Evolutionary conservation across 495 filamentous ascomycete species (phyloP).

Genomic region (Aspergillus olivimuriae): DNA sequence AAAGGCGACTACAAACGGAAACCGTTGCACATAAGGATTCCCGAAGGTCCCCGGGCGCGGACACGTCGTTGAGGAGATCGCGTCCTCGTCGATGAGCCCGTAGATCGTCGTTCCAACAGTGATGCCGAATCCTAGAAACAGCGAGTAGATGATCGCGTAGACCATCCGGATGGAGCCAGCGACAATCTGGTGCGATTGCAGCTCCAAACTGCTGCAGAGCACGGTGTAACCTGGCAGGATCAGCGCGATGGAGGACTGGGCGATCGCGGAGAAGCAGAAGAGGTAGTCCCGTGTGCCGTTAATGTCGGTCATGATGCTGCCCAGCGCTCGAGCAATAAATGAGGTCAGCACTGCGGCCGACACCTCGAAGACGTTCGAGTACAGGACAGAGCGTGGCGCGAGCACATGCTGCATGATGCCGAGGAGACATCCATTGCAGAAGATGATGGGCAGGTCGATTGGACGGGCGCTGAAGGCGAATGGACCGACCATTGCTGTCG

Average conservation of each 20-base stretch:
- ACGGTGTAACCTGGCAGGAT: slow-evolving; percentile 84
- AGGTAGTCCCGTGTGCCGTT: slow-evolving; percentile 40
- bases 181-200: slow-evolving; percentile 76
- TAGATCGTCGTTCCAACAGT: slow-evolving; percentile 87
- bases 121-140: slow-evolving; percentile 89
- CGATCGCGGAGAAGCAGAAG: slow-evolving; percentile 87
- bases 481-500: slow-evolving; percentile 68
- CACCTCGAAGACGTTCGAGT: slow-evolving; percentile 82
- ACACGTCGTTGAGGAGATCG: slow-evolving; percentile 65
- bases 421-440: slow-evolving; percentile 75
- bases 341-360: slow-evolving; percentile 74
- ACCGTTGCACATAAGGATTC: slow-evolving; percentile 33
- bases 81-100: slow-evolving; percentile 66
- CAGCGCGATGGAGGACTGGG: slow-evolving; percentile 84
- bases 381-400: slow-evolving; percentile 66
- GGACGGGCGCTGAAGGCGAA: slow-evolving; percentile 80
- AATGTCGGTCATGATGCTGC: slow-evolving; percentile 53
- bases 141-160: slow-evolving; percentile 85
- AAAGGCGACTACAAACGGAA: slow-evolving; percentile 38
- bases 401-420: slow-evolving; percentile 73
- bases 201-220: slow-evolving; percentile 73
- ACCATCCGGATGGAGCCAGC: slow-evolving; percentile 93
- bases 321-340: slow-evolving; percentile 76
- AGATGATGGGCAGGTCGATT: slow-evolving; percentile 81
- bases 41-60: slow-evolving; percentile 30